Evolutionary conservation across 2,329 filamentous ascomycete species (phyloP).

Genomic region (Sordariomycetes sp.): DNA sequence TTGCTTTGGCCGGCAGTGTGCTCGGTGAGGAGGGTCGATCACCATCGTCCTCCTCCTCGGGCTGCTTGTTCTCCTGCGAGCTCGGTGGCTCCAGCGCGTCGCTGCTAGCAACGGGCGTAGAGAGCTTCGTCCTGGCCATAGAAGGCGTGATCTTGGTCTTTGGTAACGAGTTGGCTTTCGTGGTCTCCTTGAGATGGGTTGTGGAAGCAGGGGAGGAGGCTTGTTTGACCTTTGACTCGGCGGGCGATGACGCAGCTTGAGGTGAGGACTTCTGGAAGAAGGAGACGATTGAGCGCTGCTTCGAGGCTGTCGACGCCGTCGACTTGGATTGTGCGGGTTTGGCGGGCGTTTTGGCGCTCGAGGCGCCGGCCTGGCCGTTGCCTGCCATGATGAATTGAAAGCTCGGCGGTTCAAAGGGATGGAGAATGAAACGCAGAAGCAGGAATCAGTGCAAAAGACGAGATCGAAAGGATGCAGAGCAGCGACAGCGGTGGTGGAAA

Average conservation of each 20-base stretch:
- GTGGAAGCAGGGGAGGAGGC: constrained; percentile 16
- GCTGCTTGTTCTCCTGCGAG: constrained; percentile 53
- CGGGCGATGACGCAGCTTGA: constrained; percentile 19
- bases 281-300: constrained; percentile 32
- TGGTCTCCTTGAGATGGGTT: too few relatives aligned
- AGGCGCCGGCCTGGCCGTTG: constrained; percentile 2
- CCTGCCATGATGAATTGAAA: constrained; percentile 4
- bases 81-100: constrained; percentile 60
- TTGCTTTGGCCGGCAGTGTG: constrained; percentile 20
- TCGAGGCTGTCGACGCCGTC: constrained; percentile 20
- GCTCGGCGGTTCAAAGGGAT: too few relatives aligned
- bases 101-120: constrained; percentile 75
- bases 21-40: constrained; percentile 12
- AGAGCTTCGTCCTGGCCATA: constrained; percentile 20
- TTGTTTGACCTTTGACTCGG: constrained; percentile 18
- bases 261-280: constrained; percentile 35
- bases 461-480: too few relatives aligned
- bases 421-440: too few relatives aligned
- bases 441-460: too few relatives aligned
- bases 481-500: too few relatives aligned
- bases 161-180: constrained; percentile 28
- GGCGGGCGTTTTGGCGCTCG: constrained; percentile 22
- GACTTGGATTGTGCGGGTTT: constrained; percentile 16
- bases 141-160: constrained; percentile 15
- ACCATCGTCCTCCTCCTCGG: constrained; percentile 14